Evolutionary conservation across 2,329 filamentous ascomycete species (phyloP), one percentile per base, ranked within the genome.

Genomic region (Penicillium sp.): DNA sequence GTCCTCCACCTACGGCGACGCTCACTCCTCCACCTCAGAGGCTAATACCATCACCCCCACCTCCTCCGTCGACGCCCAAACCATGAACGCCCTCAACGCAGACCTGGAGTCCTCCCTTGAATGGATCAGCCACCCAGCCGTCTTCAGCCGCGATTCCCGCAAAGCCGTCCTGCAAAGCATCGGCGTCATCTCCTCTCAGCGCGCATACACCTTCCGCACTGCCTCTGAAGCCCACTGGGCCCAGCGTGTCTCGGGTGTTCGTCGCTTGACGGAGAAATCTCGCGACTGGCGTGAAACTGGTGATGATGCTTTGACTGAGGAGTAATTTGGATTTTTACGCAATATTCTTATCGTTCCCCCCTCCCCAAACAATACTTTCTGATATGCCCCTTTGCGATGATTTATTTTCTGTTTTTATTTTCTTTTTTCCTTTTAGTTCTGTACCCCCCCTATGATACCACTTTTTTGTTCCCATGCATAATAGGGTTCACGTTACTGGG

Each of bases 151-250:
- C 36, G 94, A 99, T 71, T 94, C 90, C 54, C 87, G 94, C 66
- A 99, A 99, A 78, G 91, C 93, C 4, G 92, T 99, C 2, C 81
- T 99, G 22, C 94, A 99, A 73, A 91, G 92, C 14, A 97, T 99
- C 62, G 93, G 94, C 6, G 92, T 97, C 57, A 97, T 99, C 64
- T 94, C 90, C 67, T 95, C 90, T 6, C 94, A 99, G 75, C 84
- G 94, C 44, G 92, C 89, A 10, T 96, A 93, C 70, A 97, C 94
- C 0, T 97, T 93, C 82, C 86, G 93, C 48, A 94, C 92, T 2
- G 86, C 91, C 0, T 88, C 93, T 5, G 94, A 99, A 77, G 85
- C 86, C 31, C 82, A 97, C 29, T 97, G 93, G 92, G 92, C 94
- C 1, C 83, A 83, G 39, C 85, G 94, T 36, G 88, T 97, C 18